Evolutionary conservation across 1,284 basidiomycete species (phyloP).

Genomic region (Ustilago curta): DNA sequence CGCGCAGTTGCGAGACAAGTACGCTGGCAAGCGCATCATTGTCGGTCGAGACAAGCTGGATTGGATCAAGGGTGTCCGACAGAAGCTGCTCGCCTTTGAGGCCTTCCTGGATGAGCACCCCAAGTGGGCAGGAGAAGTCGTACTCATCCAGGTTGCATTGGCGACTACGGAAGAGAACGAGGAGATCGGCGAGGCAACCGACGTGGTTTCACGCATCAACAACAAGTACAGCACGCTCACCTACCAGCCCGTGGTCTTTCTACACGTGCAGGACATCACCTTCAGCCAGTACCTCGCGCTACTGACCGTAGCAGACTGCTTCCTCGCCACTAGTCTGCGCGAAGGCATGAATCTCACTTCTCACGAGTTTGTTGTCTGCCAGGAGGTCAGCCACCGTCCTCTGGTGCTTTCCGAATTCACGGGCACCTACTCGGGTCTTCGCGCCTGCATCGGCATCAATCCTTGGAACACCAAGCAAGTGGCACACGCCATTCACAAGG

Average conservation of each 20-base stretch:
- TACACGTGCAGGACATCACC: slow-evolving; percentile 86
- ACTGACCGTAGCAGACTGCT: slow-evolving; percentile 85
- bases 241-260: slow-evolving; percentile 87
- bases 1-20: slow-evolving; percentile 79
- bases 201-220: slow-evolving; percentile 84
- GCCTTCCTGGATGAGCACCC: slow-evolving; percentile 82
- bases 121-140: slow-evolving; percentile 81
- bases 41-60: slow-evolving; percentile 90
- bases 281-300: slow-evolving; percentile 87
- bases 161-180: slow-evolving; percentile 84
- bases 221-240: slow-evolving; percentile 83
- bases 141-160: slow-evolving; percentile 86
- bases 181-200: slow-evolving; percentile 79
- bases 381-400: slow-evolving; percentile 75
- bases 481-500: slow-evolving; percentile 79
- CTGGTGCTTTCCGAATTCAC: slow-evolving; percentile 82
- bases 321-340: slow-evolving; percentile 82
- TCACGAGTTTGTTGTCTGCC: slow-evolving; percentile 82
- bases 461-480: slow-evolving; percentile 71
- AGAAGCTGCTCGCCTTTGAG: slow-evolving; percentile 86
- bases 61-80: slow-evolving; percentile 83
- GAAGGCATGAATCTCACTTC: slow-evolving; percentile 88
- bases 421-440: slow-evolving; percentile 85
- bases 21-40: slow-evolving; percentile 84
- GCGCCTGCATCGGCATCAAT: slow-evolving; percentile 85